phyloP scores from a whole-genome alignment of 768 basidiomycete genomes.

The Rhizopogon rudus region DNA sequence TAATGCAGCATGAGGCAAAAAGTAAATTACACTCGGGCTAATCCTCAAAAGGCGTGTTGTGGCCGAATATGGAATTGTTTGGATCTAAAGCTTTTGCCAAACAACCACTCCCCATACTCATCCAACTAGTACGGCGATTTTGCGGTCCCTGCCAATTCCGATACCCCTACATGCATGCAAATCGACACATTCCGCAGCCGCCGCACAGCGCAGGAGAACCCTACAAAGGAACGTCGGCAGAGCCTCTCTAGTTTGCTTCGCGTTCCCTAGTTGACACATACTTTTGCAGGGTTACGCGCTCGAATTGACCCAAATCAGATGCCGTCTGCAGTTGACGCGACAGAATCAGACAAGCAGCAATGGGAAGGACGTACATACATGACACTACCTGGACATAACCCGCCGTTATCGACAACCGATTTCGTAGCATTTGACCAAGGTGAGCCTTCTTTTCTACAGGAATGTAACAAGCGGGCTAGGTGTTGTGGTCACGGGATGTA shows the following conservation, averaged over 20 bases:
- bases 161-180: not conserved
- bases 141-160: too few species aligned
- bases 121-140: not conserved
- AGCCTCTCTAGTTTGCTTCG: not conserved
- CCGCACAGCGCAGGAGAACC: slow-evolving; percentile 54
- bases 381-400: slow-evolving; percentile 56
- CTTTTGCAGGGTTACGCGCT: slow-evolving; percentile 58
- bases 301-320: slow-evolving; percentile 86
- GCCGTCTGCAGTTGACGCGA: slow-evolving; percentile 82
- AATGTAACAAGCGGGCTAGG: not conserved
- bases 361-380: slow-evolving; percentile 71
- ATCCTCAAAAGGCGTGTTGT: not conserved
- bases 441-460: slow-evolving; percentile 14
- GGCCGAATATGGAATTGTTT: slow-evolving; percentile 1
- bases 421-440: slow-evolving; percentile 92
- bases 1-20: not conserved
- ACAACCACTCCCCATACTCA: not conserved
- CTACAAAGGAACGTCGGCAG: slow-evolving; percentile 33
- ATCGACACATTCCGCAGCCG: slow-evolving; percentile 46
- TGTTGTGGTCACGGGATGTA: not conserved
- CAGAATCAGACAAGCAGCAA: slow-evolving; percentile 72
- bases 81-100: slow-evolving; percentile 11
- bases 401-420: slow-evolving; percentile 84
- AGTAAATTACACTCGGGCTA: not conserved
- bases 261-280: slow-evolving; percentile 1